phyloP scores from a whole-genome alignment of 1,139 yeast species.

The Yamadazyma aaseri region DNA sequence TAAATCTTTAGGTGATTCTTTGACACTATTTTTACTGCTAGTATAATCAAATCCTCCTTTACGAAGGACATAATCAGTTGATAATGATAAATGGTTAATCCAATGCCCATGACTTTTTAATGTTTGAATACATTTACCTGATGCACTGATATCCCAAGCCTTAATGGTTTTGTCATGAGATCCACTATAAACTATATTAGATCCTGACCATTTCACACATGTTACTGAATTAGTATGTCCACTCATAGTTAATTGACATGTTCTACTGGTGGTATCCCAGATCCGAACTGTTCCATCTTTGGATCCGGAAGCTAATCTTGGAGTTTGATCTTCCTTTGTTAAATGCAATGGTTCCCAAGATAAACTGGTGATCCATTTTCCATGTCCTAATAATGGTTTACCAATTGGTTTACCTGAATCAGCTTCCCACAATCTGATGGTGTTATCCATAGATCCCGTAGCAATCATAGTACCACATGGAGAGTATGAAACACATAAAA shows the following conservation, averaged over 20 bases:
- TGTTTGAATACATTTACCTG: conserved; percentile 77
- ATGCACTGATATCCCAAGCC: conserved; percentile 80
- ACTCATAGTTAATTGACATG: conserved; percentile 67
- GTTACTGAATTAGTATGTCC: conserved; percentile 91
- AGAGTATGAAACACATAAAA: conserved; percentile 87
- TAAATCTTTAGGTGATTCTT: conserved; percentile 30
- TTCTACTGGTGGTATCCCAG: conserved; percentile 84
- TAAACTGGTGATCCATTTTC: conserved; percentile 85
- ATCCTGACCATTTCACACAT: conserved; percentile 96
- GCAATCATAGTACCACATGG: conserved; percentile 92
- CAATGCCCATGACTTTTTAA: conserved; percentile 93
- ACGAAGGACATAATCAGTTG: conserved; percentile 86
- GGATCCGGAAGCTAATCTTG: conserved; percentile 83
- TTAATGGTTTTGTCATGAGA: conserved; percentile 94
- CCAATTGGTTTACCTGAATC: conserved; percentile 75
- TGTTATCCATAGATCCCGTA: conserved; percentile 94
- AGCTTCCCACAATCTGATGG: conserved; percentile 86
- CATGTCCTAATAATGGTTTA: conserved; percentile 72
- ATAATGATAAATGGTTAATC: conserved; percentile 91
- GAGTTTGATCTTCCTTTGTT: conserved; percentile 60
- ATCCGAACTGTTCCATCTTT: conserved; percentile 88
- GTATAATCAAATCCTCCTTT: conserved; percentile 50
- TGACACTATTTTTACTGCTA: conserved; percentile 19
- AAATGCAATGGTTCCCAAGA: conserved; percentile 95
- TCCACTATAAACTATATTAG: conserved; percentile 79